phyloP scores from a whole-genome alignment of 371 early-diverging fungal genomes.

The Nematocida ironsii region DNA sequence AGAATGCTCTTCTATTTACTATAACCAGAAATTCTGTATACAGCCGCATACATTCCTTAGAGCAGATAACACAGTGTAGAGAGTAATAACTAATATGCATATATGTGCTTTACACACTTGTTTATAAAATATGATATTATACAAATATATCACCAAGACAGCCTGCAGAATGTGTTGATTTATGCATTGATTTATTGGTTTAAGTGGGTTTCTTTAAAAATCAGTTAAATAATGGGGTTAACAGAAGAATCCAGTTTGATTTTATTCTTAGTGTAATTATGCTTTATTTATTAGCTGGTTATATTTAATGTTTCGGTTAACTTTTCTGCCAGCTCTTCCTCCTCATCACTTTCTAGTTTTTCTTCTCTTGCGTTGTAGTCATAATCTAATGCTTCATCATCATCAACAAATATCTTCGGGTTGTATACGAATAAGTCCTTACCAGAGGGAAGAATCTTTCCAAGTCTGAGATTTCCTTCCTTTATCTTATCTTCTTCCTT shows the following conservation, averaged over 20 bases:
- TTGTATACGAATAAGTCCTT: constrained; percentile 93
- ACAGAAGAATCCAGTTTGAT: too few relatives aligned
- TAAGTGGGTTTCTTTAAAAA: too few relatives aligned
- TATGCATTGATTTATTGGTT: too few relatives aligned
- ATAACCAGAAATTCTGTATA: not conserved
- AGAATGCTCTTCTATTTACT: not conserved
- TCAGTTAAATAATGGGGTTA: too few relatives aligned
- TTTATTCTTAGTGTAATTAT: too few relatives aligned
- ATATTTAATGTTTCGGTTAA: not conserved
- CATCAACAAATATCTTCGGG: constrained; percentile 79
- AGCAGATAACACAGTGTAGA: too few relatives aligned
- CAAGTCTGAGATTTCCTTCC: constrained; percentile 67
- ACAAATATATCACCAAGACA: too few relatives aligned
- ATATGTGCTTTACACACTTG: too few relatives aligned
- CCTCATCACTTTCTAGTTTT: constrained; percentile 54
- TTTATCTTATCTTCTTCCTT: constrained; percentile 81
- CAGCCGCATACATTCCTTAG: too few relatives aligned
- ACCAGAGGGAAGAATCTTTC: constrained; percentile 71
- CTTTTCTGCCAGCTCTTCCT: constrained; percentile 19
- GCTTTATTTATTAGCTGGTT: not conserved
- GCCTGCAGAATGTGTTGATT: too few relatives aligned
- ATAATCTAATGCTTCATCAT: constrained; percentile 72
- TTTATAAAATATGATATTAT: too few relatives aligned
- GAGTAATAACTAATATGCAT: too few relatives aligned
- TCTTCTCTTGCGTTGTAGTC: constrained; percentile 67